phyloP scores from a whole-genome alignment of 257 asterid species.

The Nicotiana sylvestris region DNA sequence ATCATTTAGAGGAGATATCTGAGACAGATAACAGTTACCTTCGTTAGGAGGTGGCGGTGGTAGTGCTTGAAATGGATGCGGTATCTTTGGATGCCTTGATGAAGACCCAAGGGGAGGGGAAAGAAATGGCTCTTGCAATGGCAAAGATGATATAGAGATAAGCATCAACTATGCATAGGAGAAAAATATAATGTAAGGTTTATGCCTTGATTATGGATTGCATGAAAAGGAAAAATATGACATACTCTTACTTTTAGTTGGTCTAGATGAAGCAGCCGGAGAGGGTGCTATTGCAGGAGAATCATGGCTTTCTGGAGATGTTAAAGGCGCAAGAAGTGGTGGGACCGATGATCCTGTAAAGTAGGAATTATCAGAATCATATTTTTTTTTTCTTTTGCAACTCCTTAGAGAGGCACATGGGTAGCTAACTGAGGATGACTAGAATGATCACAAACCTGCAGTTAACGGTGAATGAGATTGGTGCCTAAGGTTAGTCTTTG shows the following conservation, averaged over 20 bases:
- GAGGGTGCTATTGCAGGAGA: conserved; percentile 41
- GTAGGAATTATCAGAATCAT: conserved; percentile 13
- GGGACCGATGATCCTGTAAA: conserved; percentile 32
- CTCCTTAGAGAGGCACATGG: neutral
- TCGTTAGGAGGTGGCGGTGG: conserved; percentile 91
- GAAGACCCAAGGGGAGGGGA: conserved; percentile 51
- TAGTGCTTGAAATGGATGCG: conserved; percentile 49
- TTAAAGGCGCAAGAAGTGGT: conserved; percentile 30
- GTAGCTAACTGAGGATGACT: conserved; percentile 4
- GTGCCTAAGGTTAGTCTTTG: conserved; percentile 24
- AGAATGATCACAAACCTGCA: conserved; percentile 24
- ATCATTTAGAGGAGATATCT: conserved; percentile 8
- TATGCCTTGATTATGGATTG: conserved; percentile 2
- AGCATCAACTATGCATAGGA: conserved; percentile 22
- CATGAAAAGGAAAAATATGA: conserved; percentile 14
- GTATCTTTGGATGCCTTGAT: conserved; percentile 41
- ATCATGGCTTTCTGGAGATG: conserved; percentile 26
- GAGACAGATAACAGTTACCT: conserved; percentile 36
- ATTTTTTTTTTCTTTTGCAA: neutral
- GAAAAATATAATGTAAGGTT: conserved; percentile 14
- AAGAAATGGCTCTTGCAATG: conserved; percentile 47
- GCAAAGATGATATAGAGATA: conserved; percentile 25
- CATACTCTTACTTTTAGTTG: conserved; percentile 35
- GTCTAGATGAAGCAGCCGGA: conserved; percentile 36
- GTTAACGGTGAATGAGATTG: conserved; percentile 31